Conservation (phyloP, 2,329 filamentous ascomycete genomes). For the Aspergillaceae sp. region DNA sequence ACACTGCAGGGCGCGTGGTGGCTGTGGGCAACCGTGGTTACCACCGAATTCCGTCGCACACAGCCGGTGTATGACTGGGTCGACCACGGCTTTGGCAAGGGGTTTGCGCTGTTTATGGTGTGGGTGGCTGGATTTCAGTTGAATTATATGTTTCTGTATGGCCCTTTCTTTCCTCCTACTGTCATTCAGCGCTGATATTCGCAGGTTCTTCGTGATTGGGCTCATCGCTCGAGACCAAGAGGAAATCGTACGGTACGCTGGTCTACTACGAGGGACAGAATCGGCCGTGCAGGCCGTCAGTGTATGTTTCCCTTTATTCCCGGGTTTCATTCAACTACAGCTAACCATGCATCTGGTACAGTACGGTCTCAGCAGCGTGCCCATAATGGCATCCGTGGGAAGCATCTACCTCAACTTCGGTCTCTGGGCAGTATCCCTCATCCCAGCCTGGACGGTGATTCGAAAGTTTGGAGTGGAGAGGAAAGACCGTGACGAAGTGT, state of each 20-base stretch:
- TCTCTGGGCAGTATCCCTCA: constrained; percentile 56
- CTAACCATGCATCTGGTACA: constrained; percentile 10
- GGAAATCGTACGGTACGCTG: constrained; percentile 60
- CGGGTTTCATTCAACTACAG: not conserved
- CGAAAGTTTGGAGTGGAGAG: constrained; percentile 43
- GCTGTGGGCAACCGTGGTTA: constrained; percentile 61
- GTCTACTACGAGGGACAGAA: constrained; percentile 60
- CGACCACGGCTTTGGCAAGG: constrained; percentile 54
- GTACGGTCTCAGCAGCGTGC: constrained; percentile 58
- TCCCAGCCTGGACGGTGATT: constrained; percentile 60
- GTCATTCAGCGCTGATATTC: not conserved
- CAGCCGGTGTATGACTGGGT: constrained; percentile 59
- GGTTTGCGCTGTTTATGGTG: constrained; percentile 60
- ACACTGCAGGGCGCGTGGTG: constrained; percentile 59
- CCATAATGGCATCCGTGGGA: constrained; percentile 56
- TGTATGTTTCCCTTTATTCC: constrained; percentile 23
- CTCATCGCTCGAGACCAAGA: constrained; percentile 54
- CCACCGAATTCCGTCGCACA: constrained; percentile 50
- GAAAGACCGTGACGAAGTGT: constrained; percentile 21
- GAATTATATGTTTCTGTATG: constrained; percentile 63
- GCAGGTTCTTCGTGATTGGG: constrained; percentile 60
- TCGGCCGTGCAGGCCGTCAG: constrained; percentile 65
- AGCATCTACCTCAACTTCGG: constrained; percentile 63
- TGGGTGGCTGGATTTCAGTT: constrained; percentile 60
- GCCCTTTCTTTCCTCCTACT: constrained; percentile 1